Evolutionary conservation across 257 asterid species (phyloP).

Genomic region (Przewalskia tangutica): DNA sequence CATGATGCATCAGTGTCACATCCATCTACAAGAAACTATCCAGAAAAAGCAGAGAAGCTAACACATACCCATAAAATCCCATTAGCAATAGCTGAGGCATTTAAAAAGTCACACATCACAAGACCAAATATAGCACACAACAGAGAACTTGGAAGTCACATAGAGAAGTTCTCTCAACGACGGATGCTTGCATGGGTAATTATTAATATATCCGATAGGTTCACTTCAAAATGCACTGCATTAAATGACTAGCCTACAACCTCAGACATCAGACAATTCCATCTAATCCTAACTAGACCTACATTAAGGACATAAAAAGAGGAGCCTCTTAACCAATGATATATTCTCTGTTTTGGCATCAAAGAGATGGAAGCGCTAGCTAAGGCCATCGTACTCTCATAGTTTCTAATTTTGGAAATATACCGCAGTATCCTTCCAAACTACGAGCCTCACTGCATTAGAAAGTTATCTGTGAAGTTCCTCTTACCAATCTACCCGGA

Average conservation of each 20-base stretch:
- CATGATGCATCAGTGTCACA: too few relatives aligned
- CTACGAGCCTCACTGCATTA: too few relatives aligned
- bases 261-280: neutral
- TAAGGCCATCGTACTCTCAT: neutral
- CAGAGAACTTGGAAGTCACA: too few relatives aligned
- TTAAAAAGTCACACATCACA: too few relatives aligned
- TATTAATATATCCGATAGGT: neutral
- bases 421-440: neutral
- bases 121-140: too few relatives aligned
- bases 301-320: neutral
- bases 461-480: neutral
- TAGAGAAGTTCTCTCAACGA: too few relatives aligned
- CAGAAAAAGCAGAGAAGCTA: too few relatives aligned
- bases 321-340: neutral
- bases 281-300: neutral
- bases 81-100: too few relatives aligned
- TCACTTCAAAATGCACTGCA: neutral
- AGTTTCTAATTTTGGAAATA: neutral
- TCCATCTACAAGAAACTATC: too few relatives aligned
- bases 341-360: neutral
- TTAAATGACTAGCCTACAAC: neutral
- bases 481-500: neutral
- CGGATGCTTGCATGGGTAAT: too few relatives aligned
- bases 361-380: neutral
- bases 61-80: too few relatives aligned